phyloP scores from a whole-genome alignment of 495 filamentous ascomycete species.

The Hyaloscypha hepaticicola region DNA sequence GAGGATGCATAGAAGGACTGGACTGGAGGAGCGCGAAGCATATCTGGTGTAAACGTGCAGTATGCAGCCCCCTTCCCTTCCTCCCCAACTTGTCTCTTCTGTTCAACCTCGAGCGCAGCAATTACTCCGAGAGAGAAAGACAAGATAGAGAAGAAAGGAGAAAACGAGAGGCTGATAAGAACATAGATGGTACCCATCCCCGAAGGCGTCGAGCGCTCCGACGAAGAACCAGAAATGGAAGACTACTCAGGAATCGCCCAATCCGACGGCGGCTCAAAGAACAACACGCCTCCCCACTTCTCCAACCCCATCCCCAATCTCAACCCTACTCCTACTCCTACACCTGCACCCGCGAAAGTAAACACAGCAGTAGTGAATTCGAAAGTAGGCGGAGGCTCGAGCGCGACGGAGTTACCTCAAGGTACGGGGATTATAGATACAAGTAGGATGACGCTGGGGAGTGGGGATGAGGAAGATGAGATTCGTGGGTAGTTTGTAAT shows the following conservation, averaged over 20 bases:
- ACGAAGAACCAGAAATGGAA: conserved; percentile 38
- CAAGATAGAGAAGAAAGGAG: not conserved
- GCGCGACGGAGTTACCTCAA: not conserved
- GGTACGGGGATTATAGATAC: not conserved
- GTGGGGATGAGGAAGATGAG: conserved; percentile 11
- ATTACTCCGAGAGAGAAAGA: not conserved
- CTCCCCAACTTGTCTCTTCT: not conserved
- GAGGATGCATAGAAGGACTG: conserved; percentile 58
- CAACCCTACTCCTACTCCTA: too few relatives aligned
- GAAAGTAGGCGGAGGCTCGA: not conserved
- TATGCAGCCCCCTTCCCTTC: conserved; percentile 10
- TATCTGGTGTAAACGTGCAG: conserved; percentile 60
- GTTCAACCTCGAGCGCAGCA: not conserved
- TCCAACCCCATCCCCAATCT: too few relatives aligned
- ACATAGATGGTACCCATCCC: conserved; percentile 59
- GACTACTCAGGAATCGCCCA: not conserved
- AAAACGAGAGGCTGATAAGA: not conserved
- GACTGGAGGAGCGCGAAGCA: conserved; percentile 56
- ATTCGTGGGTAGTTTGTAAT: not conserved
- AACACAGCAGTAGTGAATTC: too few relatives aligned
- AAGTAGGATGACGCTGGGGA: not conserved
- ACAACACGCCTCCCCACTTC: too few relatives aligned
- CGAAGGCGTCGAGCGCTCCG: conserved; percentile 49
- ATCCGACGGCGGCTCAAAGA: not conserved
- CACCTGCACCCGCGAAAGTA: too few relatives aligned